Evolutionary conservation across 495 filamentous ascomycete genomes (phyloP).

Genomic region (Sordaria brevicollis): DNA sequence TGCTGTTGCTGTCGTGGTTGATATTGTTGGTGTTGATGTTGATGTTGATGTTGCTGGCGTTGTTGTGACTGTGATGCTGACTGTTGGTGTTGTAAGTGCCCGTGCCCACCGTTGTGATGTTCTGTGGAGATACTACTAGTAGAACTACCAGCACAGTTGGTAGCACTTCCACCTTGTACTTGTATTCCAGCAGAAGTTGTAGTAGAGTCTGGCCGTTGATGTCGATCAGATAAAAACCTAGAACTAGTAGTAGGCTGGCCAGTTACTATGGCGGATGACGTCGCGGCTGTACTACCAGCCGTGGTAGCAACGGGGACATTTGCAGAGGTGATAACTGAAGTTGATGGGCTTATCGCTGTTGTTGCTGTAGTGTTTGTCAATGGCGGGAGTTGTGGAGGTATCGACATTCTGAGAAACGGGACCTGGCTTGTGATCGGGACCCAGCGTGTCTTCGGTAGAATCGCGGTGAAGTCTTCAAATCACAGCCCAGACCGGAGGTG

Average conservation of each 20-base stretch:
- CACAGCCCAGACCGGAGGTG: neutral
- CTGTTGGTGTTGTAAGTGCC: neutral
- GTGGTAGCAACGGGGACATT: neutral
- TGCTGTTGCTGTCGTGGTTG: neutral
- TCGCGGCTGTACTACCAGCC: neutral
- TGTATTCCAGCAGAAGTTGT: too few species aligned
- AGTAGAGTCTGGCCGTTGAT: too few species aligned
- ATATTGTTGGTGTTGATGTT: neutral
- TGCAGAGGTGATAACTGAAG: neutral
- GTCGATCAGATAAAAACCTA: too few species aligned
- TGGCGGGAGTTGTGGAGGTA: neutral
- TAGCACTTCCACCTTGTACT: too few species aligned
- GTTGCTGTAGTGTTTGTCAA: too few species aligned
- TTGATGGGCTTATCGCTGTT: neutral
- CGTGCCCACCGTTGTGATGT: neutral
- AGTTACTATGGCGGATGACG: neutral
- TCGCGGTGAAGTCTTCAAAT: too few species aligned
- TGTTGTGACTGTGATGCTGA: too few species aligned
- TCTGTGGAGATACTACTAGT: neutral
- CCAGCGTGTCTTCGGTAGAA: too few species aligned
- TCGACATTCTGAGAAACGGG: neutral
- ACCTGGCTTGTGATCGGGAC: too few species aligned
- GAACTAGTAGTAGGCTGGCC: neutral
- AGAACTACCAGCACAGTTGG: neutral
- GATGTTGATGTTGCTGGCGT: neutral